These are phyloP conservation scores for Pythium oligandrum DNA, from an alignment of 352 stramenopile genomes.

Conservation along the genomic window DNA sequence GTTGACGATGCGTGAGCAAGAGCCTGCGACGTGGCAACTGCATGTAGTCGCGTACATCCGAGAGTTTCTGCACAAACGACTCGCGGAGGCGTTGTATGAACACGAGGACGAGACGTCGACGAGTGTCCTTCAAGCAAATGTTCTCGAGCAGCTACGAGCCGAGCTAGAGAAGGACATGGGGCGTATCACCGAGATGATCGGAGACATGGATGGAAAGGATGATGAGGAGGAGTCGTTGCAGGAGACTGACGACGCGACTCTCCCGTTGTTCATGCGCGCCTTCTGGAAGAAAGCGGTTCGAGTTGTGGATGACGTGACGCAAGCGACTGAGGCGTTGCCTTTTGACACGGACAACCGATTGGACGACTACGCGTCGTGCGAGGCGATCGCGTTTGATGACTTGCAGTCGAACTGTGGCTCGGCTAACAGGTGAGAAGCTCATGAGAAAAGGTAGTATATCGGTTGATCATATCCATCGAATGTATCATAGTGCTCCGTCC, in stretches of 20 bases:
- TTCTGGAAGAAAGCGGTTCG: slow-evolving; percentile 2
- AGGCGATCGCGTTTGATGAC: slow-evolving; percentile 20
- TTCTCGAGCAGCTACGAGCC: background rate
- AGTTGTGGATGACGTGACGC: background rate
- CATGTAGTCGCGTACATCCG: too few species aligned
- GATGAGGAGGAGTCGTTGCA: too few species aligned
- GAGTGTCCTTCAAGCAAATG: background rate
- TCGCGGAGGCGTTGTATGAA: too few species aligned
- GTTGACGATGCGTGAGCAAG: too few species aligned
- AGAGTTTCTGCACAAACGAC: too few species aligned
- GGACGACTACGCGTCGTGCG: slow-evolving; percentile 9
- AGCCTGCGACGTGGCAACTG: too few species aligned
- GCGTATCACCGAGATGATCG: too few species aligned
- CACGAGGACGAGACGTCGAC: too few species aligned
- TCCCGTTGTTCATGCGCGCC: background rate
- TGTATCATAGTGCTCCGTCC: slow-evolving; percentile 24
- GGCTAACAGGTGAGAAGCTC: slow-evolving; percentile 6
- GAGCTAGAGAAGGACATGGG: too few species aligned
- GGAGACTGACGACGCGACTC: too few species aligned
- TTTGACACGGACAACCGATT: background rate
- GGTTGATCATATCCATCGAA: background rate
- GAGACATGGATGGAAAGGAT: too few species aligned
- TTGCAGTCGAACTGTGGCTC: slow-evolving; percentile 11
- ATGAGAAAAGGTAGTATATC: background rate
- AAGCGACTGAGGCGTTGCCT: background rate